Conservation (phyloP, 2,329 filamentous ascomycete species). For the Microcyclosporella mali region DNA sequence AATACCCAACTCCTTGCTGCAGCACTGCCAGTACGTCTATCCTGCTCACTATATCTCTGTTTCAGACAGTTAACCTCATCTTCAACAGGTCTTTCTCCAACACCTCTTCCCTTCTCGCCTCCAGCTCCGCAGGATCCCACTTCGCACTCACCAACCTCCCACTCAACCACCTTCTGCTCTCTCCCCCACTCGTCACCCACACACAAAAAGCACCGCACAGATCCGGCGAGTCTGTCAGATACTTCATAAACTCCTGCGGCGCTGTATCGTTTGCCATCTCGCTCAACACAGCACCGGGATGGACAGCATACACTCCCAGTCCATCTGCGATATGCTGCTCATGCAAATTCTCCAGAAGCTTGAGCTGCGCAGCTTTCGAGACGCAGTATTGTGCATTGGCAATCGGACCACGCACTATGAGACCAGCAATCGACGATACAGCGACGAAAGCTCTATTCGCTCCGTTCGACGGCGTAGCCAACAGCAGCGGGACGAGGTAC, state of each 20-base stretch:
- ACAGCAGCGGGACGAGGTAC: slow-evolving; percentile 24
- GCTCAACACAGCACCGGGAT: slow-evolving; percentile 35
- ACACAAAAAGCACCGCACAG: slow-evolving; percentile 32
- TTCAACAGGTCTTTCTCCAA: slow-evolving; percentile 33
- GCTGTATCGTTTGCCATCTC: slow-evolving; percentile 32
- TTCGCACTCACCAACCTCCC: slow-evolving; percentile 33
- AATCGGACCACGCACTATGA: slow-evolving; percentile 35
- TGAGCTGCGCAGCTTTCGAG: slow-evolving; percentile 34
- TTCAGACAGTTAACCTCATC: slow-evolving; percentile 22
- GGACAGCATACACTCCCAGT: slow-evolving; percentile 29
- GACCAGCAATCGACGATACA: slow-evolving; percentile 28
- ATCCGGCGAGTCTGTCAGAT: slow-evolving; percentile 27
- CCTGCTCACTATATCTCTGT: no score
- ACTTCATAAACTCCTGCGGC: slow-evolving; percentile 26
- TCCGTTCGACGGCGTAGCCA: slow-evolving; percentile 10
- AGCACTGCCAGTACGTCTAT: no score
- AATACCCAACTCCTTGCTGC: slow-evolving; percentile 12
- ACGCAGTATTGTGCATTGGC: slow-evolving; percentile 37
- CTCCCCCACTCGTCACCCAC: slow-evolving; percentile 29
- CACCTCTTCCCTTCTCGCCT: slow-evolving; percentile 31
- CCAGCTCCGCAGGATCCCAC: slow-evolving; percentile 35
- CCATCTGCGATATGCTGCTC: slow-evolving; percentile 30
- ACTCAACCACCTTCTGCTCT: slow-evolving; percentile 32
- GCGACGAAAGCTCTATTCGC: slow-evolving; percentile 29
- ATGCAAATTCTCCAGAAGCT: slow-evolving; percentile 35